A percentile compares a stretch with the other conserved stretches of the same genome.
phyloP scores from a whole-genome alignment of 2,329 filamentous ascomycete species.

The Phyllosticta paracitricarpa region DNA sequence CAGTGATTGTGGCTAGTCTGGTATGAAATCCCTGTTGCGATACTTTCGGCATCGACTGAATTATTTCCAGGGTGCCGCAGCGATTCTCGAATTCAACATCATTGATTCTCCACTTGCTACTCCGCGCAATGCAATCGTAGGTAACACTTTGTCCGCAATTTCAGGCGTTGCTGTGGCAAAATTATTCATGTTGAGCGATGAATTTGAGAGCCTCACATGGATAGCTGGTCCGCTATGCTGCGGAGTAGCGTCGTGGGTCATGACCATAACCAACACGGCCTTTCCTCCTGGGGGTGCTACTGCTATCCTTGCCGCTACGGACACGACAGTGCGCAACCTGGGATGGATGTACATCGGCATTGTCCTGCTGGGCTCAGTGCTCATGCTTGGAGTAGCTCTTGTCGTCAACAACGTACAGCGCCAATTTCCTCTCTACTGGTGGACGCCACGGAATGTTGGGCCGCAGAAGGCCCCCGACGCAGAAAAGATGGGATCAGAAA shows the following conservation, averaged over 20 bases:
- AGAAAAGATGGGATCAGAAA: constrained; percentile 5
- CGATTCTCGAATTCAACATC: constrained; percentile 38
- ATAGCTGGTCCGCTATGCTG: constrained; percentile 35
- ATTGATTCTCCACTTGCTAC: constrained; percentile 38
- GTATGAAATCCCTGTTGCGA: constrained; percentile 15
- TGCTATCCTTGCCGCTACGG: constrained; percentile 35
- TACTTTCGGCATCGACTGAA: not conserved
- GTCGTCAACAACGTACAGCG: constrained; percentile 38
- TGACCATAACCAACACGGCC: constrained; percentile 38
- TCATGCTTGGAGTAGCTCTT: constrained; percentile 35
- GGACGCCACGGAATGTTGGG: constrained; percentile 33
- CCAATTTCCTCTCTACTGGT: constrained; percentile 40
- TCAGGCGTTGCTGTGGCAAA: constrained; percentile 37
- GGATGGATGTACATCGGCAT: constrained; percentile 38
- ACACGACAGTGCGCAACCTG: constrained; percentile 30
- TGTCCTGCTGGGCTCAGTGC: constrained; percentile 30
- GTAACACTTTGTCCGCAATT: constrained; percentile 36
- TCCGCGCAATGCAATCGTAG: constrained; percentile 36
- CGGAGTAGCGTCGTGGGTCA: constrained; percentile 33
- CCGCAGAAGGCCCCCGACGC: constrained; percentile 11
- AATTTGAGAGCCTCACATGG: constrained; percentile 33
- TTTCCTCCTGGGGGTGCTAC: constrained; percentile 43
- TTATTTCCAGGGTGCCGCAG: constrained; percentile 33
- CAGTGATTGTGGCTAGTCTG: constrained; percentile 34
- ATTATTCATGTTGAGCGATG: constrained; percentile 30